Evolutionary conservation across 2,329 filamentous ascomycete genomes (phyloP).

Genomic region (Myriangium duriaei): DNA sequence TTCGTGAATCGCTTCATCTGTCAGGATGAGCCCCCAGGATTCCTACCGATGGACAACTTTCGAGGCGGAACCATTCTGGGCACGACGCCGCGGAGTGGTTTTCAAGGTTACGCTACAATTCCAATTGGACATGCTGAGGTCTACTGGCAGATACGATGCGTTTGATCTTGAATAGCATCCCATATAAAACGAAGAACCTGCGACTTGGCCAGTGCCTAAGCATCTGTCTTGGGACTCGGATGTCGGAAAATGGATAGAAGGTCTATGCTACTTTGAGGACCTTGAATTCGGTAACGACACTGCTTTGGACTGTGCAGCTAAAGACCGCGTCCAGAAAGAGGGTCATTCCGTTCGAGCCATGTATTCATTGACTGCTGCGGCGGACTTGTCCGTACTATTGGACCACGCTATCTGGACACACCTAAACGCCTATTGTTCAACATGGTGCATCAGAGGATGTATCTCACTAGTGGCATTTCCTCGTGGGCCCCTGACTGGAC

Average conservation of each 20-base stretch:
- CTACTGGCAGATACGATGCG: constrained; percentile 41
- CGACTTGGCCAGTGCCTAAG: constrained; percentile 43
- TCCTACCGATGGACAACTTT: constrained; percentile 26
- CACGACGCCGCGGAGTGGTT: constrained; percentile 28
- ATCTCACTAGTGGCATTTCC: constrained; percentile 48
- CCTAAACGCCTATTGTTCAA: constrained; percentile 44
- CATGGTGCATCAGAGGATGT: constrained; percentile 51
- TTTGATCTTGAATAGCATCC: constrained; percentile 48
- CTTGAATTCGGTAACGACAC: constrained; percentile 31
- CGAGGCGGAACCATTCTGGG: constrained; percentile 22
- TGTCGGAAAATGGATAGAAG: constrained; percentile 51
- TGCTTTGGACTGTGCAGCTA: constrained; percentile 39
- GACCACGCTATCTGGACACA: constrained; percentile 24
- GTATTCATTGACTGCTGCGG: constrained; percentile 47
- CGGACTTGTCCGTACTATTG: constrained; percentile 41
- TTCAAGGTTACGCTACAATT: constrained; percentile 35
- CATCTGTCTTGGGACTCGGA: constrained; percentile 45
- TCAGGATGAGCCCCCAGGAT: constrained; percentile 28
- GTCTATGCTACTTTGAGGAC: constrained; percentile 44
- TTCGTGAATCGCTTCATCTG: too few species aligned
- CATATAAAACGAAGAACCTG: constrained; percentile 37
- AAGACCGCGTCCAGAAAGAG: constrained; percentile 46
- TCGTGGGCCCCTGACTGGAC: constrained; percentile 40
- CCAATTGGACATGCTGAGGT: constrained; percentile 41
- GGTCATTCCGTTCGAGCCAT: constrained; percentile 49